These are phyloP conservation scores for Colletotrichum costaricense DNA, from an alignment of 2,329 filamentous ascomycete genomes.

Conservation along the genomic window DNA sequence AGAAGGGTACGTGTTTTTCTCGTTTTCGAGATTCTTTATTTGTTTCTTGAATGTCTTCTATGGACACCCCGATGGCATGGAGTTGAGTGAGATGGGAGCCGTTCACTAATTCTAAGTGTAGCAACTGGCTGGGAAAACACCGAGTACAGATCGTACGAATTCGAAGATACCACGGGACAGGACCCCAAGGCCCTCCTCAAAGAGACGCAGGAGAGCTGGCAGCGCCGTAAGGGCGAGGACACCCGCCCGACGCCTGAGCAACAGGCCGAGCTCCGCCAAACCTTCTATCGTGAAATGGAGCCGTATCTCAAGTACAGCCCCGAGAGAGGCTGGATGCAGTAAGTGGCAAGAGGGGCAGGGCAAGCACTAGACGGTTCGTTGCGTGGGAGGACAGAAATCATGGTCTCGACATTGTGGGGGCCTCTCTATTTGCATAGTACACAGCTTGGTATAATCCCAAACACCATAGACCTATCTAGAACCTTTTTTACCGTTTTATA, in stretches of 20 bases:
- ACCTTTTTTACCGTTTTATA: conserved; percentile 22
- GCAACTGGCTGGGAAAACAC: conserved; percentile 82
- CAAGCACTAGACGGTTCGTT: not conserved
- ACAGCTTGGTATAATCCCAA: conserved; percentile 37
- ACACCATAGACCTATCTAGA: conserved; percentile 34
- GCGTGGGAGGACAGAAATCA: not conserved
- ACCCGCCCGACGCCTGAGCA: conserved; percentile 57
- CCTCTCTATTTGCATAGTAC: conserved; percentile 37
- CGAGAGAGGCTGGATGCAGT: conserved; percentile 33
- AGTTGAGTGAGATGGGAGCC: not conserved
- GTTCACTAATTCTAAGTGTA: conserved; percentile 41
- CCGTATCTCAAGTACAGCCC: conserved; percentile 49
- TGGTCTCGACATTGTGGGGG: conserved; percentile 32
- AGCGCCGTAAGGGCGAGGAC: conserved; percentile 53
- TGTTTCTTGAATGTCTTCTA: too few relatives aligned
- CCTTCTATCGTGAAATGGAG: conserved; percentile 49
- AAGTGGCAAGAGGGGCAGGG: not conserved
- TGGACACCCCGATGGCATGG: not conserved
- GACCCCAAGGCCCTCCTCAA: conserved; percentile 59
- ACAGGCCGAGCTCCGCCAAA: conserved; percentile 55
- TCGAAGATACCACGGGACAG: conserved; percentile 62
- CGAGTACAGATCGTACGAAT: conserved; percentile 76
- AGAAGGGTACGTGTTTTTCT: conserved; percentile 48
- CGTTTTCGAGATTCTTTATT: not conserved
- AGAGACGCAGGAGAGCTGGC: conserved; percentile 63